Evolutionary conservation across 306 rosid genomes (phyloP), one percentile per base, ranked within the genome.

Genomic region (Crataegus laevigata): DNA sequence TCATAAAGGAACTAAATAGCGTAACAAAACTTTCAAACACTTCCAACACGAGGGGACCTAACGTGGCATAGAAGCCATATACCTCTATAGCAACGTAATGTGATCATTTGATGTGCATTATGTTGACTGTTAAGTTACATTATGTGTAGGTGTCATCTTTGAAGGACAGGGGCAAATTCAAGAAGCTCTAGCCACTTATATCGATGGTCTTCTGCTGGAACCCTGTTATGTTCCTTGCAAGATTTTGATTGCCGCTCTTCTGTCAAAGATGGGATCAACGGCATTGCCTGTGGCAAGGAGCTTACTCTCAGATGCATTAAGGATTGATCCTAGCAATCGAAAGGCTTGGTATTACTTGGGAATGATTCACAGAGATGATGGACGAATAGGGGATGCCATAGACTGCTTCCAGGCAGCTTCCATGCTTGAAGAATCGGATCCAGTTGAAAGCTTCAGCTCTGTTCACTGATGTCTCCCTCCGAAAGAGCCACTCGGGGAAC

Each of bases 331-430:
- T 5, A 89, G 93, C n/a, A 89, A 91, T 77, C 84, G 82, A 30
- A 89, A 38, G 86, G 98, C 97, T 58, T 93, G 97, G 98, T 87
- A 83, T 81, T 81, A 82, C 84, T 77, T 93, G 85, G 98, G 98
- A 69, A 65, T 88, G 80, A 80, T 91, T 79, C 92, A 93, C 85
- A 87, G 82, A 77, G 77, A 82, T 45, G 97, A 93, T 60, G 98
- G 94, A 54, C 86, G 96, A 75, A 74, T 82, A 40, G 75, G 81
- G 4, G 97, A 93, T 74, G 98, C 97, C 19, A 87, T 84, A 24
- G 97, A 93, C 79, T 93, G 96, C 90, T 89, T 93, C 84, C 96
- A 93, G 83, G 98, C 98, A 75, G 97, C 98, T 58, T 87, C 90
- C 73, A 91, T 93, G 91, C 96, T 93, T 30, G 96, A 89, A 88